Evolutionary conservation across 805 yeast genomes (phyloP).

Genomic region (Tetrapisispora arboricola): DNA sequence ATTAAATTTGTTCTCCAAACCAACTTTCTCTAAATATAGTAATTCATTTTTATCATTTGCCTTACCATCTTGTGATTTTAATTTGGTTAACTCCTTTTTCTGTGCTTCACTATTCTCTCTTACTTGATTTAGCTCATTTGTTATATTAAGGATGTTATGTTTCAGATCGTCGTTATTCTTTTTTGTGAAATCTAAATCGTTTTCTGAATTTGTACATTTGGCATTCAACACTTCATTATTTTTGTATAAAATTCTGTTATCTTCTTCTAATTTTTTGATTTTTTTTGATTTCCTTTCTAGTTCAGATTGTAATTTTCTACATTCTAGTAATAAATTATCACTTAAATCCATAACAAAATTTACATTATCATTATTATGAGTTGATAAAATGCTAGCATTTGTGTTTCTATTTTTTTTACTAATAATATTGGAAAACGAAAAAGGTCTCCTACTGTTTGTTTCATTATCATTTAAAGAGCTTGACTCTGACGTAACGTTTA

Average conservation of each 20-base stretch:
- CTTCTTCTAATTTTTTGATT: slow-evolving; percentile 35
- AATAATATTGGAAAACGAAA: slow-evolving; percentile 8
- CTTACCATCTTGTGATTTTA: background rate
- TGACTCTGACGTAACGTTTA: background rate
- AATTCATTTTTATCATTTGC: slow-evolving; percentile 1
- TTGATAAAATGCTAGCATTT: slow-evolving; percentile 1
- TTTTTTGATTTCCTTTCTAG: slow-evolving; percentile 38
- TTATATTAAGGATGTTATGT: background rate
- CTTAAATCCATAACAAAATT: slow-evolving; percentile 65
- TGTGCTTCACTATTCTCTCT: slow-evolving; percentile 1
- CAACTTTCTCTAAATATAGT: slow-evolving; percentile 24
- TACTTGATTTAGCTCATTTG: slow-evolving; percentile 3
- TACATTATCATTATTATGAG: slow-evolving; percentile 42
- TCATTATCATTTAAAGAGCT: background rate
- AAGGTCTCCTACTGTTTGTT: slow-evolving; percentile 3
- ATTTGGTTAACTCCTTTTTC: slow-evolving; percentile 1
- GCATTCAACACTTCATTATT: slow-evolving; percentile 30
- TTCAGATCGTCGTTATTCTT: slow-evolving; percentile 4
- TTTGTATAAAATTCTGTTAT: slow-evolving; percentile 29
- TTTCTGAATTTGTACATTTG: slow-evolving; percentile 9
- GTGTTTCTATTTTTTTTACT: slow-evolving; percentile 10
- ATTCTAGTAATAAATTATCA: slow-evolving; percentile 60
- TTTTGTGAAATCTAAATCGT: slow-evolving; percentile 7
- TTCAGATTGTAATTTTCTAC: slow-evolving; percentile 60
- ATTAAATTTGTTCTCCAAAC: slow-evolving; percentile 32